Evolutionary conservation across 306 rosid genomes (phyloP).

Genomic region (Begonia fuchsioides): DNA sequence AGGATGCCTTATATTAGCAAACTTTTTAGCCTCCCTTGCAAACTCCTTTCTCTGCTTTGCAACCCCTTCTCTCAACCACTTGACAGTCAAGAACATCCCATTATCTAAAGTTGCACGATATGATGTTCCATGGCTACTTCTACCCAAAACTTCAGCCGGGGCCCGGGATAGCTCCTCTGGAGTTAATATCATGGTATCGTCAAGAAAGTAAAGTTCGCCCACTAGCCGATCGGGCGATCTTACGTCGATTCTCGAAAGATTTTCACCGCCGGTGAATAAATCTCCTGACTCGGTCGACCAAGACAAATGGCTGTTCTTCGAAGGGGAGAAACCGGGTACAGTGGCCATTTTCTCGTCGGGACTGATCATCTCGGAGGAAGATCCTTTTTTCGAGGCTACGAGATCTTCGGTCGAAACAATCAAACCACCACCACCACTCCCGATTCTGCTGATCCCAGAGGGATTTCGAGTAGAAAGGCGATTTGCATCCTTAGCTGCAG

Average conservation of each 20-base stretch:
- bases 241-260: constrained; percentile 59
- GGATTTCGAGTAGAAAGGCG: constrained; percentile 33
- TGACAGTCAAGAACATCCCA: constrained; percentile 74
- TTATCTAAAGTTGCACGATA: constrained; percentile 83
- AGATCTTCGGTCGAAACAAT: constrained; percentile 87
- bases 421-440: constrained; percentile 27
- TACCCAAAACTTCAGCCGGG: constrained; percentile 93
- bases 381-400: constrained; percentile 54
- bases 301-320: constrained; percentile 65
- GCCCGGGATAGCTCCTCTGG: constrained; percentile 93
- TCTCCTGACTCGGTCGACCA: constrained; percentile 97
- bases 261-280: constrained; percentile 39
- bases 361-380: constrained; percentile 53
- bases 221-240: constrained; percentile 83
- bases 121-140: constrained; percentile 97
- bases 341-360: constrained; percentile 57
- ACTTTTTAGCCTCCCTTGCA: constrained; percentile 85
- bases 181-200: constrained; percentile 60
- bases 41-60: constrained; percentile 96
- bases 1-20: constrained; percentile 93
- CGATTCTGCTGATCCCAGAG: constrained; percentile 19
- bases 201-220: constrained; percentile 94
- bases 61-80: constrained; percentile 98
- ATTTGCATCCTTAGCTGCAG: constrained; percentile 27
- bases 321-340: constrained; percentile 64